A percentile compares a stretch with the other conserved stretches of the same genome.
Evolutionary conservation across 1,284 basidiomycete species (phyloP).

Genomic region (Neotropicomus parvogracilis): DNA sequence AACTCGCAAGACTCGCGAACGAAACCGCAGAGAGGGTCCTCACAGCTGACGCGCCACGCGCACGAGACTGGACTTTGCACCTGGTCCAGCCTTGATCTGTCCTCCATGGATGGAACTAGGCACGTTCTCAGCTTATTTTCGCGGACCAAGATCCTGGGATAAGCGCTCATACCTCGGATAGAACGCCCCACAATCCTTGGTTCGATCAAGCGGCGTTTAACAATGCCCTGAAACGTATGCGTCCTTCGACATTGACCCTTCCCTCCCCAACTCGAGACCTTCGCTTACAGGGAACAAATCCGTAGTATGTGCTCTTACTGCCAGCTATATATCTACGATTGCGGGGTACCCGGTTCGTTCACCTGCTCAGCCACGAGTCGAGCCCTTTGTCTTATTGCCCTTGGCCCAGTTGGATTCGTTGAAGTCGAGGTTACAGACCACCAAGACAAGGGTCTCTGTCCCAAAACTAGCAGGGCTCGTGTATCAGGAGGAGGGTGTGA

Average conservation of each 20-base stretch:
- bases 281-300: slow-evolving; percentile 65
- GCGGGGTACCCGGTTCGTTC: slow-evolving; percentile 73
- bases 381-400: slow-evolving; percentile 4
- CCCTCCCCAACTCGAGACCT: slow-evolving; percentile 11
- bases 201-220: slow-evolving; percentile 60
- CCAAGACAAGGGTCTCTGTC: slow-evolving; percentile 71
- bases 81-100: slow-evolving; percentile 49
- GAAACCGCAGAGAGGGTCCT: slow-evolving; percentile 17
- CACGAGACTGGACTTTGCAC: slow-evolving; percentile 41
- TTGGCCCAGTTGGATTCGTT: slow-evolving; percentile 75
- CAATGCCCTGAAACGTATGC: slow-evolving; percentile 63
- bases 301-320: slow-evolving; percentile 76
- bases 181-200: slow-evolving; percentile 55
- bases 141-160: not conserved
- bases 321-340: slow-evolving; percentile 79
- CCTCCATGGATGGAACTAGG: slow-evolving; percentile 81
- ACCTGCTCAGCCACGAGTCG: slow-evolving; percentile 14
- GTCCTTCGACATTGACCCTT: slow-evolving; percentile 1
- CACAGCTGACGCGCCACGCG: slow-evolving; percentile 36
- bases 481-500: slow-evolving; percentile 87
- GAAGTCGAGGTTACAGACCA: slow-evolving; percentile 88
- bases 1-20: slow-evolving; percentile 11
- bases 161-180: slow-evolving; percentile 20
- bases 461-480: slow-evolving; percentile 70
- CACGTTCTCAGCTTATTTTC: slow-evolving; percentile 21